Evolutionary conservation across 177 flowering plant genomes (phyloP), one percentile per base, ranked within the genome.

Genomic region (Vitis hybrid): DNA sequence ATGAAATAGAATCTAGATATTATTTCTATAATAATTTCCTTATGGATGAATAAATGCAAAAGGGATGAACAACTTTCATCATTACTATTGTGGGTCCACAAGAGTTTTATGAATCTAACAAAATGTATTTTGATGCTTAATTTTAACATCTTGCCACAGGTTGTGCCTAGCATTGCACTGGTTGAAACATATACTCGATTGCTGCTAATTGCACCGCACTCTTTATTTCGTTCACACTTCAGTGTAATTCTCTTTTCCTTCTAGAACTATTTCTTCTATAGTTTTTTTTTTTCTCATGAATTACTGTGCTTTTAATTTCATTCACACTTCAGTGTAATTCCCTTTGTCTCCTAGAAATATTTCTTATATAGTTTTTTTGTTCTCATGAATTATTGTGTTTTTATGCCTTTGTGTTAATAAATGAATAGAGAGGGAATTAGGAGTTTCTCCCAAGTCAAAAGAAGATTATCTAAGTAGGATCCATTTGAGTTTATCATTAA

Each of bases 131-230:
- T 63, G 22, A 9, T 63, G 26, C 45, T 10, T 13, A 16, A 34
- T 12, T 61, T 5, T 69, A 14, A 22, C 61, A 52, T 59, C 26
- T 62, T 59, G 14, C 48, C 81, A 86, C 92, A 96, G 99, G 92
- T 80, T 66, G 86, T 90, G 55, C 97, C 99, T 10, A 96, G 90
- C 83, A 87, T 96, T 83, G 92, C 94, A 57, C 83, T 96, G 95
- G 97, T 88, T 69, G 99, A 96, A 82, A 93, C 98, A 22, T 96
- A 96, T 79, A 74, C 79, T 50, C 81, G 99, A 67, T 70, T 96
- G 83, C 82, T 93, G 80, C 92, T 96, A 63, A 77, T 86, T 80
- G 86, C 91, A 39, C 98, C 99, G 68, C 91, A 96, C 75, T 88
- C 99, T 31, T 67, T 93, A 69, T 93, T 93, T 73, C 97, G 99